These are phyloP conservation scores for Penicillium thymicola DNA, from an alignment of 2,329 filamentous ascomycete species.

Conservation along the genomic window DNA sequence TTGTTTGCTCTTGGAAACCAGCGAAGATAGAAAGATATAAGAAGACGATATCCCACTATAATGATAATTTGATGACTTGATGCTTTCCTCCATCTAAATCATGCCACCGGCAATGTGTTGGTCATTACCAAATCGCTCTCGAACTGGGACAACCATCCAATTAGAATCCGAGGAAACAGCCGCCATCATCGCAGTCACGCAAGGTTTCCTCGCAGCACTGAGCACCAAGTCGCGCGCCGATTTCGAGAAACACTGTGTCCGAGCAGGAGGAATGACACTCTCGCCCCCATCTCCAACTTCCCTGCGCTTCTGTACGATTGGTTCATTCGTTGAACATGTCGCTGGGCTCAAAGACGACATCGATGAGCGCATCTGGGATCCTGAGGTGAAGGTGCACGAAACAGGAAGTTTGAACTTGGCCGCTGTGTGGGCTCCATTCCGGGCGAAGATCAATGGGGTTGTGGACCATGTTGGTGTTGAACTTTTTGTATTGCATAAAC, in stretches of 20 bases:
- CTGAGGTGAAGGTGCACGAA: slow-evolving; percentile 32
- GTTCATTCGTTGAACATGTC: slow-evolving; percentile 34
- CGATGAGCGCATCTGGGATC: slow-evolving; percentile 36
- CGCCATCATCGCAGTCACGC: slow-evolving; percentile 28
- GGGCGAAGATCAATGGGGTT: slow-evolving; percentile 34
- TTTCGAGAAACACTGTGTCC: slow-evolving; percentile 35
- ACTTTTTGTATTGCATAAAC: slow-evolving; percentile 34
- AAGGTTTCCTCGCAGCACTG: slow-evolving; percentile 32
- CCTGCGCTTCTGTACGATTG: slow-evolving; percentile 37
- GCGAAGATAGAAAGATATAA: background rate
- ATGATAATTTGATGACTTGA: background rate
- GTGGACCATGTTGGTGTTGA: slow-evolving; percentile 38
- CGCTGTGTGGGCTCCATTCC: slow-evolving; percentile 36
- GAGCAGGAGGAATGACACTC: slow-evolving; percentile 35
- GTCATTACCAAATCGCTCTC: slow-evolving; percentile 3
- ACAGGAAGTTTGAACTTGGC: slow-evolving; percentile 25
- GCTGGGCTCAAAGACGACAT: slow-evolving; percentile 29
- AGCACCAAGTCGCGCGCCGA: slow-evolving; percentile 30
- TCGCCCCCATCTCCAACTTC: slow-evolving; percentile 29
- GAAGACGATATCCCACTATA: background rate
- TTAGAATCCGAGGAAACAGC: slow-evolving; percentile 15
- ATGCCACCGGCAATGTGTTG: slow-evolving; percentile 14
- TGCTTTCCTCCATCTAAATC: background rate
- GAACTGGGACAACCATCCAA: background rate
- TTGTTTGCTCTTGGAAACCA: background rate